Evolutionary conservation across 2,329 filamentous ascomycete genomes (phyloP).

Genomic region (Tolypocladium nubicola): DNA sequence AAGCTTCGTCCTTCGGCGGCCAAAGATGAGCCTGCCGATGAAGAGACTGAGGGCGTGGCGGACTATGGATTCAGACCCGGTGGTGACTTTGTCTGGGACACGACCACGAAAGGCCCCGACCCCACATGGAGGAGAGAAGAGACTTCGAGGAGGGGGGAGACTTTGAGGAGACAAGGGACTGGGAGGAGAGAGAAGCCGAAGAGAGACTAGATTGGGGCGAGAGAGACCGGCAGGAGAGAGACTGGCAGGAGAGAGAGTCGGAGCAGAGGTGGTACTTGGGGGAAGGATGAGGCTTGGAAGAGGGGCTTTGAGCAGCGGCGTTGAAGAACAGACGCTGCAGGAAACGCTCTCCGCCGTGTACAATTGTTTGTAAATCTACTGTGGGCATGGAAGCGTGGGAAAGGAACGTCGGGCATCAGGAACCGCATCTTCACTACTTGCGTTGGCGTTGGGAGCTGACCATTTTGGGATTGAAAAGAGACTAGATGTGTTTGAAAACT

Average conservation of each 20-base stretch:
- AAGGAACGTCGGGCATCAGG: neutral
- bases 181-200: neutral
- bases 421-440: neutral
- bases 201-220: neutral
- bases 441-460: neutral
- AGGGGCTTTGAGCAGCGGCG: neutral
- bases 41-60: slow-evolving; percentile 8
- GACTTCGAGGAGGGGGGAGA: neutral
- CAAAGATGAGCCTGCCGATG: slow-evolving; percentile 3
- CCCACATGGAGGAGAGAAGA: neutral
- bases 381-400: neutral
- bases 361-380: neutral
- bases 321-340: neutral
- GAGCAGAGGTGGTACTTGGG: neutral
- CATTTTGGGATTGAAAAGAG: neutral
- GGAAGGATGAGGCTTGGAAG: neutral
- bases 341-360: neutral
- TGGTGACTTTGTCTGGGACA: slow-evolving; percentile 23
- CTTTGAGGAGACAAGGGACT: neutral
- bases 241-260: neutral
- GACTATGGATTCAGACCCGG: slow-evolving; percentile 5
- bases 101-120: slow-evolving; percentile 8
- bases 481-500: slow-evolving; percentile 1
- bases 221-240: neutral
- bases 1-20: slow-evolving; percentile 11